Conservation (phyloP, 768 basidiomycete genomes). For the Pleurotus cornucopiae region DNA sequence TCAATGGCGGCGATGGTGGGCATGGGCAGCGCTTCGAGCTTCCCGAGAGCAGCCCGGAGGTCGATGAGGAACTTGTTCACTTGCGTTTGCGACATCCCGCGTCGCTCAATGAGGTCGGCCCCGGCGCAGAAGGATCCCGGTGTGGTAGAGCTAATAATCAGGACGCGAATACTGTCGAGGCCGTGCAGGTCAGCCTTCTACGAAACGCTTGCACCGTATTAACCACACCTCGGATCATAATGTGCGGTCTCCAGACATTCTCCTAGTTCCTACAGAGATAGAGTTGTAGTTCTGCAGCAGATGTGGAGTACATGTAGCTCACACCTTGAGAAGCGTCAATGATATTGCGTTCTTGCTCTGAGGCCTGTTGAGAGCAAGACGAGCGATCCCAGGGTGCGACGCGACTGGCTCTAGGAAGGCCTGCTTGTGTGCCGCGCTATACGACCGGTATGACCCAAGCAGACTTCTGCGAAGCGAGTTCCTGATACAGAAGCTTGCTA, state of each 20-base stretch:
- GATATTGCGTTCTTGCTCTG: slow-evolving; percentile 88
- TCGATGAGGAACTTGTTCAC: slow-evolving; percentile 76
- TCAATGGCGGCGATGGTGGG: slow-evolving; percentile 93
- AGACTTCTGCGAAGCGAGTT: neutral
- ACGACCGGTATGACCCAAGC: neutral
- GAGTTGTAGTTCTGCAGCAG: too few relatives aligned
- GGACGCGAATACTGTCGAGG: slow-evolving; percentile 57
- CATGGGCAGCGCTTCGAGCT: slow-evolving; percentile 78
- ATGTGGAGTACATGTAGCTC: neutral
- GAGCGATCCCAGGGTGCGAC: slow-evolving; percentile 62
- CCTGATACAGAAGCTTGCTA: neutral
- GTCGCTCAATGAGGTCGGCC: slow-evolving; percentile 83
- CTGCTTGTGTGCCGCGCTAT: slow-evolving; percentile 13
- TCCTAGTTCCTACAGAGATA: slow-evolving; percentile 54
- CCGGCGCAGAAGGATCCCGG: slow-evolving; percentile 87
- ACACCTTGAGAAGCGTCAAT: slow-evolving; percentile 61
- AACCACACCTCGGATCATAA: slow-evolving; percentile 52
- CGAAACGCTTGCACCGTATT: neutral
- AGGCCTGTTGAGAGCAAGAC: slow-evolving; percentile 77
- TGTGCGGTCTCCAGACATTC: slow-evolving; percentile 64
- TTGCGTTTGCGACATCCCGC: slow-evolving; percentile 73
- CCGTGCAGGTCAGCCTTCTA: slow-evolving; percentile 2
- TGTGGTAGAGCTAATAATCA: slow-evolving; percentile 80
- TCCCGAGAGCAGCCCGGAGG: slow-evolving; percentile 64
- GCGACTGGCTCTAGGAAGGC: slow-evolving; percentile 50